phyloP scores from a whole-genome alignment of 257 asterid genomes.

The Solanum commersonii region DNA sequence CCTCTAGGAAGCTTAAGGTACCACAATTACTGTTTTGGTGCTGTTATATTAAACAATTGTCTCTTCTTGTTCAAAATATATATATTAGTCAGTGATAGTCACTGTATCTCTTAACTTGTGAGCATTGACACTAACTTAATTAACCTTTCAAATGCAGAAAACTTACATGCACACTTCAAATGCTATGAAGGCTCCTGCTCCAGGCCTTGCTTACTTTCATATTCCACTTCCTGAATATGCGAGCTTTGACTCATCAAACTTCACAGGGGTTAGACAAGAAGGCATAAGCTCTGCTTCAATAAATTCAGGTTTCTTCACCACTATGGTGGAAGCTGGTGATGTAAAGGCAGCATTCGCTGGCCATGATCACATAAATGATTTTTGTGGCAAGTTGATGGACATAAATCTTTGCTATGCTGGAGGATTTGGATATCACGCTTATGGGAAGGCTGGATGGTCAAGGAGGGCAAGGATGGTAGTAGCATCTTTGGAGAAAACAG shows the following conservation, averaged over 20 bases:
- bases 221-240: constrained; percentile 87
- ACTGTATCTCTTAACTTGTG: not conserved
- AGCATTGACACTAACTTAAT: not conserved
- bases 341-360: constrained; percentile 92
- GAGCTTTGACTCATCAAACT: constrained; percentile 67
- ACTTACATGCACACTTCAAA: constrained; percentile 47
- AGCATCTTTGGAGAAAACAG: constrained; percentile 61
- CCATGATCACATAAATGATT: constrained; percentile 89
- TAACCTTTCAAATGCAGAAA: constrained; percentile 27
- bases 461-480: constrained; percentile 94
- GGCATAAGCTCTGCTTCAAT: constrained; percentile 78
- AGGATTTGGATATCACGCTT: constrained; percentile 94
- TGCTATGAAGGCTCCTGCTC: constrained; percentile 58
- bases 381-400: constrained; percentile 67
- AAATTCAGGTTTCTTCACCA: constrained; percentile 84
- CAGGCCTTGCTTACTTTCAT: constrained; percentile 87
- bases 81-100: too few species aligned
- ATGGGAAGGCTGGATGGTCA: constrained; percentile 91
- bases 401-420: constrained; percentile 87
- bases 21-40: not conserved
- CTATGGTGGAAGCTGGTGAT: constrained; percentile 79
- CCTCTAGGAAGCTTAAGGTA: constrained; percentile 70
- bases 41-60: not conserved
- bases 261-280: constrained; percentile 73
- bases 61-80: not conserved